Percentiles rank a stretch among this genome's conserved stretches.
phyloP scores from a whole-genome alignment of 352 stramenopile species.

The Globisporangium recalcitrans region DNA sequence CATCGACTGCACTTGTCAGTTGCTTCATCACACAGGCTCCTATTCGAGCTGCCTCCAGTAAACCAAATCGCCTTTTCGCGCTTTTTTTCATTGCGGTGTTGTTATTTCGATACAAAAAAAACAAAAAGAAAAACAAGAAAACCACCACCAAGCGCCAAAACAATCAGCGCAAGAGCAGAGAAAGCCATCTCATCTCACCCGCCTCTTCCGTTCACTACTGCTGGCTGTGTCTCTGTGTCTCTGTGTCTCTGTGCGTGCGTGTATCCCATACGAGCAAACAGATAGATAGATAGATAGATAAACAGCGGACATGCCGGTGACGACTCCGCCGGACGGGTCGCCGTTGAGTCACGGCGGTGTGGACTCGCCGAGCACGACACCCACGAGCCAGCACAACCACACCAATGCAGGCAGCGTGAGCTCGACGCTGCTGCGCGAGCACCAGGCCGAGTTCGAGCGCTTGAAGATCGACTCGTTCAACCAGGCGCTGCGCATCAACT shows the following conservation, averaged over 20 bases:
- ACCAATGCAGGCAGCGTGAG: not conserved
- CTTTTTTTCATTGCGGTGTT: no score
- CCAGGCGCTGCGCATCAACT: conserved; percentile 31
- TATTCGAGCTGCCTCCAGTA: no score
- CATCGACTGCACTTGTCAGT: no score
- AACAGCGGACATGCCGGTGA: not conserved
- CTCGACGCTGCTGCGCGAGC: conserved; percentile 17
- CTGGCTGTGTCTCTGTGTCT: no score
- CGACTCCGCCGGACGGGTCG: conserved; percentile 1
- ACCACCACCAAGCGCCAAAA: not conserved
- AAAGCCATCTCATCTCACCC: not conserved
- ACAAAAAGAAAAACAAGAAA: not conserved
- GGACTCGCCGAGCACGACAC: conserved; percentile 6
- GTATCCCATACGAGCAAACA: not conserved
- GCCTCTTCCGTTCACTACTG: not conserved
- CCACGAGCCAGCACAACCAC: conserved; percentile 1
- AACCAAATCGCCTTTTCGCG: no score
- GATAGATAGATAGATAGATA: not conserved
- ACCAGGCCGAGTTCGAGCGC: conserved; percentile 30
- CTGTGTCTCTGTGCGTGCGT: not conserved
- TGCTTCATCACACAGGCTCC: no score
- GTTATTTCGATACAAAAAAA: not conserved
- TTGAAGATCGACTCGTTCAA: conserved; percentile 63
- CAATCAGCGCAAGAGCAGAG: not conserved
- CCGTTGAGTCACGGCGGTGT: conserved; percentile 3